Conservation (phyloP, 345 rosid species). For the Nephelium lappaceum region DNA sequence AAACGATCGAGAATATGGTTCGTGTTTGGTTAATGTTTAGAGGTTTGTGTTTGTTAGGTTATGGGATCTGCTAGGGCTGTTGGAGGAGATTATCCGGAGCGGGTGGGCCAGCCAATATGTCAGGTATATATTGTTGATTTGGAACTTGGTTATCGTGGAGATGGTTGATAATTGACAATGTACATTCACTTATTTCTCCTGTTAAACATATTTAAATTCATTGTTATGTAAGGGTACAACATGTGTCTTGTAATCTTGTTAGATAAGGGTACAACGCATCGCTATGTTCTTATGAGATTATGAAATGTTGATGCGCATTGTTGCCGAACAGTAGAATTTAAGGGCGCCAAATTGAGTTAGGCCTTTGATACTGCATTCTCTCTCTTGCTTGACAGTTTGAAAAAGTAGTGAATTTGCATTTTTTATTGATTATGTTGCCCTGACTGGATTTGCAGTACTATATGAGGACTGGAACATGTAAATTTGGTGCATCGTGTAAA, state of each 20-base stretch:
- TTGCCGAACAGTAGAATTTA: neutral
- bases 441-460: conserved; percentile 58
- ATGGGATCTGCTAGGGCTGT: conserved; percentile 55
- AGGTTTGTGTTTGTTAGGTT: conserved; percentile 45
- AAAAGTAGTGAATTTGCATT: conserved; percentile 4
- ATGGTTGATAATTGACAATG: conserved; percentile 22
- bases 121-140: conserved; percentile 53
- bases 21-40: conserved; percentile 24
- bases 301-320: neutral
- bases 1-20: conserved; percentile 12
- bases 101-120: conserved; percentile 75
- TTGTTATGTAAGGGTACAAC: conserved; percentile 1
- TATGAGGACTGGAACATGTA: conserved; percentile 87
- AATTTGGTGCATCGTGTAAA: conserved; percentile 93
- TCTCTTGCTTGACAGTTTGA: conserved; percentile 7
- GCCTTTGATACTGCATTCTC: neutral
- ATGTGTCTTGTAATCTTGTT: neutral
- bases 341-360: neutral
- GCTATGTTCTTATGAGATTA: neutral
- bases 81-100: conserved; percentile 72
- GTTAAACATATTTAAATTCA: neutral
- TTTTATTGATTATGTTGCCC: conserved; percentile 12
- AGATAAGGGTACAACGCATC: neutral
- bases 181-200: conserved; percentile 17
- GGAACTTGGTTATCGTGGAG: neutral